Evolutionary conservation across 441 rosid species (phyloP).

Genomic region (Adansonia madagascariensis): DNA sequence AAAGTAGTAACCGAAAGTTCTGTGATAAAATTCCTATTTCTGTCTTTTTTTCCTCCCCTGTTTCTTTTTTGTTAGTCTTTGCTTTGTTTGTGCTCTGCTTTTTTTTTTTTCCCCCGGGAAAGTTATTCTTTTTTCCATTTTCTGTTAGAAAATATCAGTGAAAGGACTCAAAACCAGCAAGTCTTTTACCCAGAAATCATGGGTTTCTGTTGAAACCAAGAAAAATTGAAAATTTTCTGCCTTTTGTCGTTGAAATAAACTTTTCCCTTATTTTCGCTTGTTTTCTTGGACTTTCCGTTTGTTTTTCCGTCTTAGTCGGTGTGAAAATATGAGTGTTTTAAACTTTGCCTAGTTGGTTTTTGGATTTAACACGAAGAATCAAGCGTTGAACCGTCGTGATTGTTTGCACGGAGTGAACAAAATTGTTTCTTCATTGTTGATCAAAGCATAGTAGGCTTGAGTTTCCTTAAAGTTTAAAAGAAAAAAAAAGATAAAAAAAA

Average conservation of each 20-base stretch:
- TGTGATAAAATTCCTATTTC: neutral
- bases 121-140: neutral
- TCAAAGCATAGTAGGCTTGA: constrained; percentile 38
- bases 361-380: constrained; percentile 39
- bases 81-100: neutral
- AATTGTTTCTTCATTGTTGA: constrained; percentile 36
- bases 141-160: neutral
- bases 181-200: constrained; percentile 28
- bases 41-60: neutral
- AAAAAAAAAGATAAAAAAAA: neutral
- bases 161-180: neutral
- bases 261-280: neutral
- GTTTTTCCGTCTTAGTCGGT: constrained; percentile 5
- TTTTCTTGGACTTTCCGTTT: neutral
- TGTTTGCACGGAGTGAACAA: constrained; percentile 9
- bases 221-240: neutral
- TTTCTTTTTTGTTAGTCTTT: neutral
- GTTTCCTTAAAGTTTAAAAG: constrained; percentile 42
- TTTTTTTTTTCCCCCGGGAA: neutral
- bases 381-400: constrained; percentile 27
- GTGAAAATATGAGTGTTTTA: neutral
- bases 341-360: neutral
- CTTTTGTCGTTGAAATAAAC: neutral
- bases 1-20: neutral
- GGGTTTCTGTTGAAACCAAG: constrained; percentile 35